Percentiles rank a stretch among this genome's conserved stretches.
Conservation (phyloP, 2,329 filamentous ascomycete species). For the Curvularia hawaiiensis region DNA sequence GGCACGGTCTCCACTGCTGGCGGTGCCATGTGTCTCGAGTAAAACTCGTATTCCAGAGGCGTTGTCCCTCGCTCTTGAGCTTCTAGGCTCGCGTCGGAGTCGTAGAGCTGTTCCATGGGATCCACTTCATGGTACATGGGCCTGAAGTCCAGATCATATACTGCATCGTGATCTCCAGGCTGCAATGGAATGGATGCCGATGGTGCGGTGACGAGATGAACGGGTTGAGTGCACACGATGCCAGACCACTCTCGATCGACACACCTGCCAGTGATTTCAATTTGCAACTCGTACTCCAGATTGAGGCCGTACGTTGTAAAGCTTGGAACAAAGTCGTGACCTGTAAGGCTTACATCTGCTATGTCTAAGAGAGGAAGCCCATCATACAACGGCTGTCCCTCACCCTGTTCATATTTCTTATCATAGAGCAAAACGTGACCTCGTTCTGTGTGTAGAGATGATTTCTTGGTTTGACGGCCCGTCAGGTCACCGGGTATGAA, state of each 20-base stretch:
- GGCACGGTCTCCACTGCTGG: conserved; percentile 1
- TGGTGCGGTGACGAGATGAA: conserved; percentile 28
- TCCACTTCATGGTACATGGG: conserved; percentile 21
- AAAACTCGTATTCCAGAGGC: conserved; percentile 4
- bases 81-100: background rate
- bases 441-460: conserved; percentile 12
- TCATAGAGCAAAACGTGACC: conserved; percentile 24
- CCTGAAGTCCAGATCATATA: conserved; percentile 3
- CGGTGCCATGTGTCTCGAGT: conserved; percentile 4
- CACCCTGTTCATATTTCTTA: conserved; percentile 20
- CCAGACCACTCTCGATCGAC: conserved; percentile 31
- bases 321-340: conserved; percentile 22
- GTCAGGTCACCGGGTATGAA: conserved; percentile 22
- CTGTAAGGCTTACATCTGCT: conserved; percentile 11
- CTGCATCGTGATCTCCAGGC: background rate
- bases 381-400: conserved; percentile 24
- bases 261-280: conserved; percentile 35
- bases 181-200: background rate
- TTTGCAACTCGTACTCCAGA: conserved; percentile 30
- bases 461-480: conserved; percentile 7
- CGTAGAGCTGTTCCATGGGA: conserved; percentile 5
- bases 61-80: background rate
- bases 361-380: conserved; percentile 21
- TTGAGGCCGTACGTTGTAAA: conserved; percentile 37
- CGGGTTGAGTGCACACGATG: conserved; percentile 19